Evolutionary conservation across 768 basidiomycete genomes (phyloP).

Genomic region (Coprinopsis marcescibilis): DNA sequence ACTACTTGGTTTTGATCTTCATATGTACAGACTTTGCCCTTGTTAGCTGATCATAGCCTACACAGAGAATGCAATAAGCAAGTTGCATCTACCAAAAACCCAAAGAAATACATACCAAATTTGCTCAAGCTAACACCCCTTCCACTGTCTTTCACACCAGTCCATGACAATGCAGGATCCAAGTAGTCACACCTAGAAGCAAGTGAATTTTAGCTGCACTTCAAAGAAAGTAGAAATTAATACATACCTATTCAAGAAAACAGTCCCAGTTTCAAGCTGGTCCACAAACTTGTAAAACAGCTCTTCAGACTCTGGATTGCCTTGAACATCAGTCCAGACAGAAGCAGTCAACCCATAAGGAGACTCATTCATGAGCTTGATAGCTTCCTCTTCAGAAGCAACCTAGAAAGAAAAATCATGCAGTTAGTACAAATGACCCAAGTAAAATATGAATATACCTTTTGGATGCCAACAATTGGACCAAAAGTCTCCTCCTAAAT

Average conservation of each 20-base stretch:
- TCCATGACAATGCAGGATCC: constrained; percentile 93
- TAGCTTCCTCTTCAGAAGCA: constrained; percentile 79
- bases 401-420: constrained; percentile 38
- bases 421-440: background rate
- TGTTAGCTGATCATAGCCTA: constrained; percentile 84
- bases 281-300: constrained; percentile 67
- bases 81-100: background rate
- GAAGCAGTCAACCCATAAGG: constrained; percentile 92
- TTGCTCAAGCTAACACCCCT: constrained; percentile 86
- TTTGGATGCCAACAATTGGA: constrained; percentile 89
- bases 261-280: constrained; percentile 82
- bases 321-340: constrained; percentile 79
- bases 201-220: background rate
- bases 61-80: constrained; percentile 6
- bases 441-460: constrained; percentile 34
- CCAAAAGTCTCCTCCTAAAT: constrained; percentile 85
- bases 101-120: constrained; percentile 62
- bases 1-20: constrained; percentile 58
- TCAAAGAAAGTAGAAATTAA: background rate
- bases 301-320: constrained; percentile 52
- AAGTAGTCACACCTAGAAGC: constrained; percentile 69
- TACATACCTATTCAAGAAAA: constrained; percentile 79
- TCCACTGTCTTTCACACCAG: constrained; percentile 90
- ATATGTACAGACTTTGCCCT: constrained; percentile 76
- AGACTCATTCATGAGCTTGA: constrained; percentile 93